These are phyloP conservation scores for Polyporus tsugae DNA, from an alignment of 1,284 basidiomycete genomes.

Conservation along the genomic window DNA sequence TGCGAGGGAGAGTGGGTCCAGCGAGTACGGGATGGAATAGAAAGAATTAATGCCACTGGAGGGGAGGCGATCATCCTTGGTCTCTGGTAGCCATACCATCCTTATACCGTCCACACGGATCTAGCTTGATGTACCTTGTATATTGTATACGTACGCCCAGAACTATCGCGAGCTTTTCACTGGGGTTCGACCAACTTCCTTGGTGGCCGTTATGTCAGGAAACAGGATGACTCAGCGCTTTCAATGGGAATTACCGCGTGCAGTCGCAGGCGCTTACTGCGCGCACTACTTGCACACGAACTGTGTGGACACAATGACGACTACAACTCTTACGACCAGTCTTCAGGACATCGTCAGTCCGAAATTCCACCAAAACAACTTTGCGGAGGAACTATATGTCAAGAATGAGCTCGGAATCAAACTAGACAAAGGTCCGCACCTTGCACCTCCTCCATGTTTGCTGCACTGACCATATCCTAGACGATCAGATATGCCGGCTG, in stretches of 20 bases:
- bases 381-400: slow-evolving; percentile 84
- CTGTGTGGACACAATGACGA: slow-evolving; percentile 29
- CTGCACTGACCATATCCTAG: slow-evolving; percentile 49
- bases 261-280: slow-evolving; percentile 26
- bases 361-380: slow-evolving; percentile 94
- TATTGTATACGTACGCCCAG: not conserved
- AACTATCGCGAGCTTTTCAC: not conserved
- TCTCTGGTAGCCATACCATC: slow-evolving; percentile 35
- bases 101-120: not conserved
- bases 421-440: slow-evolving; percentile 86
- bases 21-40: slow-evolving; percentile 47
- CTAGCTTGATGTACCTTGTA: not conserved
- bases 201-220: not conserved
- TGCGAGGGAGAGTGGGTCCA: slow-evolving; percentile 37
- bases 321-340: slow-evolving; percentile 54
- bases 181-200: not conserved
- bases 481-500: slow-evolving; percentile 91
- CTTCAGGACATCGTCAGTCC: slow-evolving; percentile 84
- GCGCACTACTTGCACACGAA: slow-evolving; percentile 33
- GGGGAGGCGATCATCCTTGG: slow-evolving; percentile 43
- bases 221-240: slow-evolving; percentile 12
- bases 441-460: not conserved
- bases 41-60: slow-evolving; percentile 45
- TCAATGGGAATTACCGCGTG: slow-evolving; percentile 30
- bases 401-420: slow-evolving; percentile 89